Percentiles rank a stretch among this genome's conserved stretches.
Evolutionary conservation across 139 green algal species (phyloP).

Genomic region (Raphidocelis subcapitata): DNA sequence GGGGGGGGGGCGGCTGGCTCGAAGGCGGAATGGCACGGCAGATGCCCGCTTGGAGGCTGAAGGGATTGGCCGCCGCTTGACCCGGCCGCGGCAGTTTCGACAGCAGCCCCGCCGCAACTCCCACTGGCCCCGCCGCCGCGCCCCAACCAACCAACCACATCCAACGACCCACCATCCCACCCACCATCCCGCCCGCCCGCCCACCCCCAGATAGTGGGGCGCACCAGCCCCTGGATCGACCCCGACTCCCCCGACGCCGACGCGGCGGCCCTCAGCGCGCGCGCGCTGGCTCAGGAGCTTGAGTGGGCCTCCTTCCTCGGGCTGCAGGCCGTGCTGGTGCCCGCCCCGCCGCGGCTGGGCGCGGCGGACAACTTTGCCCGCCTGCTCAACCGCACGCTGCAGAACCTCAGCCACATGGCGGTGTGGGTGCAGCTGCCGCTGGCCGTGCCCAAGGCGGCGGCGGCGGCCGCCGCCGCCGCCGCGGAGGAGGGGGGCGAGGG

Average conservation of each 20-base stretch:
- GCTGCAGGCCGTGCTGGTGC: conserved; percentile 85
- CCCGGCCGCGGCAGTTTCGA: no score
- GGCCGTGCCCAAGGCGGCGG: conserved; percentile 14
- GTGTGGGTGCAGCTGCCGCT: conserved; percentile 88
- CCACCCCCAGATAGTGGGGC: conserved; percentile 80
- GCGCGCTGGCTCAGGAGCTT: conserved; percentile 80
- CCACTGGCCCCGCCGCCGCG: no score
- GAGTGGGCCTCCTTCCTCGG: conserved; percentile 90
- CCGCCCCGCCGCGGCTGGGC: conserved; percentile 35
- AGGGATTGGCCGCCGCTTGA: no score
- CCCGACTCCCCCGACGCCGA: conserved; percentile 56
- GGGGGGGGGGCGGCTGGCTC: no score
- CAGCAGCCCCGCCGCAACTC: no score
- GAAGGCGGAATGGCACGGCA: no score
- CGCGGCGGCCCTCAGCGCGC: conserved; percentile 47
- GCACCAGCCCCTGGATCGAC: conserved; percentile 79
- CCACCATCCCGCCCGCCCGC: no score
- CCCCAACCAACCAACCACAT: no score
- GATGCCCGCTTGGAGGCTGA: no score
- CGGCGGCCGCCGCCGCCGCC: conserved; percentile 14
- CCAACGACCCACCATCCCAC: no score
- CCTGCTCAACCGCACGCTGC: conserved; percentile 69
- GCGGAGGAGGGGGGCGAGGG: background rate
- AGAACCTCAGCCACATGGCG: conserved; percentile 66
- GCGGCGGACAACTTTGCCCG: conserved; percentile 72